Evolutionary conservation across 1,284 basidiomycete genomes (phyloP), one percentile per base, ranked within the genome.

Genomic region (Papiliotrema terrestris): DNA sequence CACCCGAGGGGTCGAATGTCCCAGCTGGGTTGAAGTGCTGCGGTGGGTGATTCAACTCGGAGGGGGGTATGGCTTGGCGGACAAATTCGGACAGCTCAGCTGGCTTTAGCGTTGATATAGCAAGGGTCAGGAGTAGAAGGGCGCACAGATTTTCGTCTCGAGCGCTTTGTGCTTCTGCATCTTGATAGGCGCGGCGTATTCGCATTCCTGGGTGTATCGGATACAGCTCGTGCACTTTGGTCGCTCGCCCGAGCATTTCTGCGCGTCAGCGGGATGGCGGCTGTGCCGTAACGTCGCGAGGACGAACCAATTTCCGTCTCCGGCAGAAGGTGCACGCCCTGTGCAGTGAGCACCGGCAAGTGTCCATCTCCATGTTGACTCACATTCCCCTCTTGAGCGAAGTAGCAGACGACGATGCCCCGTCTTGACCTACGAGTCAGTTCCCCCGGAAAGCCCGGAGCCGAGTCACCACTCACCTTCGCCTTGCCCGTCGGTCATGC

Each of bases 241-340:
- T 26, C 62, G 51, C 32, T 68, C 68, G 0, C 66, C 71, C 6
- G 68, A 67, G 38, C 71, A 73, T 45, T 45, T 37, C 29, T 45
- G 20, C 3, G 2, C 9, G 45, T 37, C 9, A 38, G 38, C n/a
- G n/a, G n/a, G n/a, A n/a, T n/a, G n/a, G n/a, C n/a, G n/a, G n/a
- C n/a, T n/a, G n/a, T n/a, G n/a, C n/a, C n/a, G n/a, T n/a, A n/a
- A n/a, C n/a, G n/a, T n/a, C n/a, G n/a, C n/a, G 45, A 47, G 26
- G 26, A 20, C 8, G 29, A 49, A 69, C 70, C 35, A 73, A 59
- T 52, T 73, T 73, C 6, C 71, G 59, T 14, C 65, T 54, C 1
- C 71, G 60, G 56, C 71, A 73, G 54, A 73, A 73, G 9, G 65
- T 63, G 50, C 71, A 73, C 6, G 71, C 71, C 66, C 69, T 71